phyloP scores from a whole-genome alignment of 176 grass and related monocot genomes.

The Neostapfia colusana region DNA sequence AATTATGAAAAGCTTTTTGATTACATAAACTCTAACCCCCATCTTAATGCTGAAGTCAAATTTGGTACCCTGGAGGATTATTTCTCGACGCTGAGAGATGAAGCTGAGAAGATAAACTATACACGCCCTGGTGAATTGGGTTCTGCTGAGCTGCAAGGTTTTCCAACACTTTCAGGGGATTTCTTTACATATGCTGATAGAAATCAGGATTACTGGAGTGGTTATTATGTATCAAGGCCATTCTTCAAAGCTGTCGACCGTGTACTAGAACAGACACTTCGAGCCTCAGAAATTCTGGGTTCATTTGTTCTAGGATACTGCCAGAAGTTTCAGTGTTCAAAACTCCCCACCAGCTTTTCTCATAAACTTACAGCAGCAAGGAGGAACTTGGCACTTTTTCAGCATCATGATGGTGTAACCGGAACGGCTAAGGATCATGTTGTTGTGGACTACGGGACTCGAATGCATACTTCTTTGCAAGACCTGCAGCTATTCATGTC shows the following conservation, averaged over 20 bases:
- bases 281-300: slow-evolving; percentile 83
- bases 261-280: slow-evolving; percentile 84
- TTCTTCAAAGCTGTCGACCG: slow-evolving; percentile 98
- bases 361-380: slow-evolving; percentile 96
- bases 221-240: slow-evolving; percentile 95
- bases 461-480: slow-evolving; percentile 95
- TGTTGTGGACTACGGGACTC: slow-evolving; percentile 80
- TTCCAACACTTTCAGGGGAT: slow-evolving; percentile 96
- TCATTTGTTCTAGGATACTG: slow-evolving; percentile 94
- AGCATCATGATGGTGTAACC: slow-evolving; percentile 98
- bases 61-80: slow-evolving; percentile 99
- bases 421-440: slow-evolving; percentile 98
- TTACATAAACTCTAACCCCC: slow-evolving; percentile 80
- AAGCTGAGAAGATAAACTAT: slow-evolving; percentile 88
- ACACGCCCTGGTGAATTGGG: slow-evolving; percentile 69
- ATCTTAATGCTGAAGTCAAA: slow-evolving; percentile 84
- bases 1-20: slow-evolving; percentile 97
- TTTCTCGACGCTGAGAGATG: slow-evolving; percentile 75
- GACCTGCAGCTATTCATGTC: slow-evolving; percentile 94
- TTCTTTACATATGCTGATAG: slow-evolving; percentile 98
- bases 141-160: slow-evolving; percentile 79
- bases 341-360: slow-evolving; percentile 72
- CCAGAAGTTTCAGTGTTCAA: slow-evolving; percentile 77
- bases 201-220: slow-evolving; percentile 98
- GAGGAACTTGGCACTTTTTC: slow-evolving; percentile 96